Evolutionary conservation across 345 rosid genomes (phyloP), one percentile per base, ranked within the genome.

Genomic region (Sisymbrium altissimum): DNA sequence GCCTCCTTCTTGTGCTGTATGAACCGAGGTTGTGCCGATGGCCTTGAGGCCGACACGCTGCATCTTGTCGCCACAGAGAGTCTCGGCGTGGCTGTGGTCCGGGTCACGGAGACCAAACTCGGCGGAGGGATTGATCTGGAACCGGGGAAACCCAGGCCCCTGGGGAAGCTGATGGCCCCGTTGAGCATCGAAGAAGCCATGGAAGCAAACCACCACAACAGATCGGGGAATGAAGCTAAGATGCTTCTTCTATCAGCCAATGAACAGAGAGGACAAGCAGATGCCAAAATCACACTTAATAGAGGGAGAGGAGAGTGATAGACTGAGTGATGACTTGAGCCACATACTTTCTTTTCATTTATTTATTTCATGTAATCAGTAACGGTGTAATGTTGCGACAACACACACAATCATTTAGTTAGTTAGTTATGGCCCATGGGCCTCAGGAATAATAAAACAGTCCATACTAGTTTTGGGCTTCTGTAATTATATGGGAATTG

Each of bases 1-100:
- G 99, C 99, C 81, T 95, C 99, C 64, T 86, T 90, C 77, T 95
- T 95, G 90, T 95, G 98, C 72, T 95, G 99, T 33, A 95, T 90
- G 79, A 95, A 92, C 83, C 99, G 79, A 7, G 97, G 99, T 80
- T 92, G 98, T 11, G 96, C 86, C 59, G 99, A 83, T 30, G 99
- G 96, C 70, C 98, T 80, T 5, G 99, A 80, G 11, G 94, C 72
- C 32, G 99, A 88, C 14, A 88, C 69, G 68, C 87, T 86, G 80
- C 97, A 89, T 41, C 78, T 92, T 21, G 88, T 69, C 1, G 84
- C 66, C 25, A 71, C 59, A 0, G 82, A 46, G 27, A 59, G 64
- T 58, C 85, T 82, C 0, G 45, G 73, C 14, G 81, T 23, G 69
- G 52, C 71, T 19, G 82, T 44, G 35, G 70, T 68, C 30, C 80